Evolutionary conservation across 768 basidiomycete species (phyloP).

Genomic region (Auriculariales sp.): DNA sequence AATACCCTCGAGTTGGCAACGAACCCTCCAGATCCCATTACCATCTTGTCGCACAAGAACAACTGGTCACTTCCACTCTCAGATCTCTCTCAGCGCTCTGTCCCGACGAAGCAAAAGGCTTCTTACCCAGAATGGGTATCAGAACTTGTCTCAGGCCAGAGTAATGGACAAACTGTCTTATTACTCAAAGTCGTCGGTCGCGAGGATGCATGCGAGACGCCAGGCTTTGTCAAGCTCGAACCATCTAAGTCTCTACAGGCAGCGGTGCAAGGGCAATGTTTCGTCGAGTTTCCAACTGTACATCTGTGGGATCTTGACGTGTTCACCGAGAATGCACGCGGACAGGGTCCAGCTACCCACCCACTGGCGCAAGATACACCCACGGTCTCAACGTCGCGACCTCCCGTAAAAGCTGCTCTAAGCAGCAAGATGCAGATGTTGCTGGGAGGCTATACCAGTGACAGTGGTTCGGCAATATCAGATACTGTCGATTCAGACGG

Average conservation of each 20-base stretch:
- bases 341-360: no score
- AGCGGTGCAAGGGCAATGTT: conserved; percentile 43
- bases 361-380: no score
- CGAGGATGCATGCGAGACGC: no score
- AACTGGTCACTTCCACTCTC: conserved; percentile 34
- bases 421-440: no score
- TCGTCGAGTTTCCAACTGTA: conserved; percentile 76
- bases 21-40: conserved; percentile 13
- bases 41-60: conserved; percentile 53
- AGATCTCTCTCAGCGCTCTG: conserved; percentile 30
- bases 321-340: conserved; percentile 44
- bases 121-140: conserved; percentile 40
- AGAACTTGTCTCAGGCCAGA: conserved; percentile 34
- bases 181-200: no score
- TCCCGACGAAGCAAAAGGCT: conserved; percentile 23
- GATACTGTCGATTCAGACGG: not conserved
- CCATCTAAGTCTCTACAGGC: conserved; percentile 28
- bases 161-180: no score
- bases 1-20: conserved; percentile 24
- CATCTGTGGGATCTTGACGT: conserved; percentile 52
- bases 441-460: conserved; percentile 46
- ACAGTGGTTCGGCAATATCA: no score
- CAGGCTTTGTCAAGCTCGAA: conserved; percentile 48
- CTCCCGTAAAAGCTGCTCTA: no score
- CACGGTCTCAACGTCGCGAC: no score